Evolutionary conservation across 1,284 basidiomycete species (phyloP).

Genomic region (Heterobasidion annosum): DNA sequence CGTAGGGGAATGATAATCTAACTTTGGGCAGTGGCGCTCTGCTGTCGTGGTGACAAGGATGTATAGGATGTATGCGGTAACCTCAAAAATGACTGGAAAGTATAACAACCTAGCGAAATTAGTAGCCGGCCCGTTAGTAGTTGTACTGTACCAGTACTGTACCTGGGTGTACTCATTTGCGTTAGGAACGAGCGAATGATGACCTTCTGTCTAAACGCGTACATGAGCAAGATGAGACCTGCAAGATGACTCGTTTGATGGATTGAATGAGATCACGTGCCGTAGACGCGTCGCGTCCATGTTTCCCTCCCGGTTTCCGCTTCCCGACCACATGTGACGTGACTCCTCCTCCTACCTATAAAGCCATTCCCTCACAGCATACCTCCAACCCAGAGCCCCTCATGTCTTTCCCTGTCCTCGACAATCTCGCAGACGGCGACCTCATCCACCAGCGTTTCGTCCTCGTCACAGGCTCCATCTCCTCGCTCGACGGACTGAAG

Average conservation of each 20-base stretch:
- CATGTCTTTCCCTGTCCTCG: neutral
- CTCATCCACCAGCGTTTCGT: constrained; percentile 1
- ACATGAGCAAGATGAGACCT: neutral
- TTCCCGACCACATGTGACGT: neutral
- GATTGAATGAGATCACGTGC: neutral
- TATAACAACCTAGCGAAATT: no score
- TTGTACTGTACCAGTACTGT: no score
- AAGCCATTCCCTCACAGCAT: neutral
- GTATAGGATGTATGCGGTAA: no score
- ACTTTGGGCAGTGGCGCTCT: no score
- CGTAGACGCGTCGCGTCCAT: neutral
- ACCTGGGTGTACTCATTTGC: no score
- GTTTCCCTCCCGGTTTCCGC: neutral
- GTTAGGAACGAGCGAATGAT: no score
- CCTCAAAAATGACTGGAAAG: no score
- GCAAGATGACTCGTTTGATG: neutral
- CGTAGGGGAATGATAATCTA: no score
- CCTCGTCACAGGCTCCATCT: constrained; percentile 1
- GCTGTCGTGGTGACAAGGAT: no score
- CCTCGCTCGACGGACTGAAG: neutral
- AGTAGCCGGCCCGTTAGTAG: no score
- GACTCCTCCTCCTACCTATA: neutral
- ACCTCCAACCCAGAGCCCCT: neutral
- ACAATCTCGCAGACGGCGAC: neutral
- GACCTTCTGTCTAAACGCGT: neutral